Evolutionary conservation across 1,284 basidiomycete species (phyloP).

Genomic region (Phaffia rhodozyma): DNA sequence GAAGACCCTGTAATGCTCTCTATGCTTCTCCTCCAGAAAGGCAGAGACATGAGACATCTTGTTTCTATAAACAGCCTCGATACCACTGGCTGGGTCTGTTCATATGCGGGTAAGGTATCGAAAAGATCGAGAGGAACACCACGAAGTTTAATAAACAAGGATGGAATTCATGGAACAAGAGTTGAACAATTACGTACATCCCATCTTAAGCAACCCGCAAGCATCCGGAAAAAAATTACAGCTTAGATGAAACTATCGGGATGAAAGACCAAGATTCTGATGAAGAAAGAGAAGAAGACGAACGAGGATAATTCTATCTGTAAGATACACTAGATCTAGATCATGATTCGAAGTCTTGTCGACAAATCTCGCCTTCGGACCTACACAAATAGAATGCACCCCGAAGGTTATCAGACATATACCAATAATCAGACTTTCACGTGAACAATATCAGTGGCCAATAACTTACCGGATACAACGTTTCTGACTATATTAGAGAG

Average conservation of each 20-base stretch:
- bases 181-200: constrained; percentile 36
- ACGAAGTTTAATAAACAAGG: neutral
- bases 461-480: too few species aligned
- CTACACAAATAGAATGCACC: constrained; percentile 15
- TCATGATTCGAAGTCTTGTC: constrained; percentile 57
- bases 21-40: constrained; percentile 63
- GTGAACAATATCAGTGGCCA: too few species aligned
- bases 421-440: too few species aligned
- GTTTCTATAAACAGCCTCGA: constrained; percentile 73
- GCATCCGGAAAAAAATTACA: neutral
- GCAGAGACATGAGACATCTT: constrained; percentile 59
- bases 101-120: neutral
- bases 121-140: neutral
- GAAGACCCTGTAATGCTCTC: constrained; percentile 69
- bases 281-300: neutral
- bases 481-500: too few species aligned
- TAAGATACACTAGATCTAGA: constrained; percentile 63
- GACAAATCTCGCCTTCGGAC: constrained; percentile 60
- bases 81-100: constrained; percentile 55
- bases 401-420: too few species aligned
- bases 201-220: constrained; percentile 28
- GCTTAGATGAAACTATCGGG: neutral
- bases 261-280: neutral
- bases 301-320: constrained; percentile 55
- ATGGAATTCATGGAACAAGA: neutral